Evolutionary conservation across 345 rosid genomes (phyloP).

Genomic region (Raphanus sativus): DNA sequence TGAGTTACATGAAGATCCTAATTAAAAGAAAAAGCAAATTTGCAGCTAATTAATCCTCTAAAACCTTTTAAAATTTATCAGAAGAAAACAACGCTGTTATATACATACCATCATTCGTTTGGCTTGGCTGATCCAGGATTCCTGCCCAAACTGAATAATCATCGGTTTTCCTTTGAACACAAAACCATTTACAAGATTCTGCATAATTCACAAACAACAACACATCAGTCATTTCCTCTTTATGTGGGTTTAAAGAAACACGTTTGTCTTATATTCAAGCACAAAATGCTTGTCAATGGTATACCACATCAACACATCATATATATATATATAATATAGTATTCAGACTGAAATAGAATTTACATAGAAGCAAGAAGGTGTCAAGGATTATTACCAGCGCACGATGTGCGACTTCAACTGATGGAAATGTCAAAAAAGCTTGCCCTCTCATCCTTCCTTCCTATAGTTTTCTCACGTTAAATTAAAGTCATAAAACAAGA

Average conservation of each 20-base stretch:
- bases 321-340: background rate
- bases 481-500: background rate
- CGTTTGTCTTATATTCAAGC: background rate
- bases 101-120: constrained; percentile 32
- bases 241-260: background rate
- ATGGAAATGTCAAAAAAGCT: constrained; percentile 94
- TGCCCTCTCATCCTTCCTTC: constrained; percentile 99
- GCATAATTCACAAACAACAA: constrained; percentile 35
- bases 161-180: constrained; percentile 85
- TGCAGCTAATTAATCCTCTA: background rate
- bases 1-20: background rate
- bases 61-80: constrained; percentile 3
- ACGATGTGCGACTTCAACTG: constrained; percentile 76
- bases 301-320: background rate
- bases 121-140: constrained; percentile 59
- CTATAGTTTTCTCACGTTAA: constrained; percentile 42
- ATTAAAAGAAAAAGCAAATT: background rate
- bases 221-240: background rate
- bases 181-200: constrained; percentile 85
- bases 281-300: background rate
- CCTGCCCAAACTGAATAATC: constrained; percentile 87
- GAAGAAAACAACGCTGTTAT: background rate
- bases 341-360: background rate
- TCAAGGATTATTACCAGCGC: constrained; percentile 66
- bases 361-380: constrained; percentile 10